Evolutionary conservation across 23 red algal species (phyloP), one percentile per base, ranked within the genome.

Genomic region (Agarophyton chilense): DNA sequence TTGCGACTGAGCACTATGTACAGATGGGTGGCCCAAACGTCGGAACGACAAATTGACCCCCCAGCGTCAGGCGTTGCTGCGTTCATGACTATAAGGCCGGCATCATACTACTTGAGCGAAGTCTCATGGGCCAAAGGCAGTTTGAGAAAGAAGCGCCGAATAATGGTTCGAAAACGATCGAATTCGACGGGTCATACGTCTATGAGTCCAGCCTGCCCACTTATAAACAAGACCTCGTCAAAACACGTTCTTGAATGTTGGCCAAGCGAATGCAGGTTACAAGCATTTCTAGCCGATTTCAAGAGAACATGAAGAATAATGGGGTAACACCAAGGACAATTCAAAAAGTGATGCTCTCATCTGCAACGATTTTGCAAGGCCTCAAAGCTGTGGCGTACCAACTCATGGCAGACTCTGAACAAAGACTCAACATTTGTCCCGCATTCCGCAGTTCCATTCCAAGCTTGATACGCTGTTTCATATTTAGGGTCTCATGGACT

Each of bases 401-500:
- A n/a, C n/a, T n/a, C n/a, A n/a, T n/a, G n/a, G n/a, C n/a, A n/a
- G n/a, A n/a, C n/a, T n/a, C n/a, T n/a, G n/a, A n/a, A n/a, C n/a
- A n/a, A n/a, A n/a, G n/a, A n/a, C n/a, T n/a, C n/a, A n/a, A n/a
- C n/a, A n/a, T n/a, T n/a, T n/a, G n/a, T n/a, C n/a, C n/a, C n/a
- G n/a, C n/a, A n/a, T n/a, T n/a, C n/a, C n/a, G n/a, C n/a, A n/a
- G n/a, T n/a, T n/a, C n/a, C n/a, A n/a, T n/a, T n/a, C n/a, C n/a
- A n/a, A n/a, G n/a, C n/a, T n/a, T n/a, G n/a, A n/a, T n/a, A n/a
- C n/a, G n/a, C n/a, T n/a, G n/a, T n/a, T n/a, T n/a, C n/a, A n/a
- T n/a, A n/a, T 10, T 70, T 26, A 70, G 10, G 77, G 77, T 60
- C 49, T 55, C 77, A 81, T 81, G 22, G 52, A 61, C n/a, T 61